phyloP scores from a whole-genome alignment of 352 stramenopile species.

The Phytopythium sindhum region DNA sequence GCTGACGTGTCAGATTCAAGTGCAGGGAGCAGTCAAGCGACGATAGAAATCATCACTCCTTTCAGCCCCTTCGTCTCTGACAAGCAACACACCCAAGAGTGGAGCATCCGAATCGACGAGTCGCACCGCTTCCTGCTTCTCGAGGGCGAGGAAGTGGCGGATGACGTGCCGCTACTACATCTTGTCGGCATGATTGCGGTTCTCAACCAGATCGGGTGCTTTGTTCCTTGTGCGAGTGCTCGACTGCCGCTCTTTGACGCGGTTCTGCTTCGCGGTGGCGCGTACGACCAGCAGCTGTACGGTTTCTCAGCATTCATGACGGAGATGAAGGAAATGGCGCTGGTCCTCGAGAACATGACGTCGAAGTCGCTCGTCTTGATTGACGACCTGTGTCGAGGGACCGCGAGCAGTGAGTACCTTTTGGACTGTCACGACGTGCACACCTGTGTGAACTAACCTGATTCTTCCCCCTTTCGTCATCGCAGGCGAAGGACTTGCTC shows the following conservation, averaged over 20 bases:
- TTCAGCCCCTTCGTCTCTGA: constrained; percentile 10
- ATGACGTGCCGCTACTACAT: constrained; percentile 10
- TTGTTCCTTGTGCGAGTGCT: constrained; percentile 43
- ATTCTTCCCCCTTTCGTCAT: neutral
- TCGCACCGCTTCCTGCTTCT: constrained; percentile 29
- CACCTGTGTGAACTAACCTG: neutral
- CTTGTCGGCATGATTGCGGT: constrained; percentile 27
- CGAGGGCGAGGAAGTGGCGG: constrained; percentile 7
- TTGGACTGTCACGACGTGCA: neutral
- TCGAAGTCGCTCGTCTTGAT: constrained; percentile 37
- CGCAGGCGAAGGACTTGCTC: constrained; percentile 27
- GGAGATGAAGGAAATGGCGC: constrained; percentile 46
- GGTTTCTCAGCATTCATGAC: constrained; percentile 52
- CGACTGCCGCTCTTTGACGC: constrained; percentile 41
- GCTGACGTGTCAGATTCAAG: constrained; percentile 3
- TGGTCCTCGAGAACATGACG: constrained; percentile 32
- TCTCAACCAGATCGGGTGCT: constrained; percentile 62
- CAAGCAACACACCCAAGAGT: neutral
- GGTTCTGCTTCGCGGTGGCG: constrained; percentile 35
- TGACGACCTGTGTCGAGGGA: constrained; percentile 54
- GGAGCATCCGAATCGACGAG: constrained; percentile 8
- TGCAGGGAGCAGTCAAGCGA: neutral
- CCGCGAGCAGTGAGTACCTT: constrained; percentile 20
- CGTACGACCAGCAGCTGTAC: constrained; percentile 41
- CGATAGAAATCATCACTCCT: constrained; percentile 17